These are phyloP conservation scores for Geum urbanum DNA, from an alignment of 306 rosid species.

Conservation along the genomic window DNA sequence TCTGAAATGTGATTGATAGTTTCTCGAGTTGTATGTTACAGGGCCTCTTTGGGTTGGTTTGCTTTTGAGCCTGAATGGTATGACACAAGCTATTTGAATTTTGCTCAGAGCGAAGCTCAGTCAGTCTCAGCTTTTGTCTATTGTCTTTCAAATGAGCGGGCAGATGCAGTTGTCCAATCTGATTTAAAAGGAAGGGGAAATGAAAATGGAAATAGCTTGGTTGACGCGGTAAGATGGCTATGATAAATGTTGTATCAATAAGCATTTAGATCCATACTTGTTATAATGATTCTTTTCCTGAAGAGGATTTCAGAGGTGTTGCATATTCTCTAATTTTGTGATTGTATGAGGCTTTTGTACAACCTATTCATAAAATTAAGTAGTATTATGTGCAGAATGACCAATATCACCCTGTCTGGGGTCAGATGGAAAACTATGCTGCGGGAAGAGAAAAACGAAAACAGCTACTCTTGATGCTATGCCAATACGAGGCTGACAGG, in stretches of 20 bases:
- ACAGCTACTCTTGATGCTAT: constrained; percentile 79
- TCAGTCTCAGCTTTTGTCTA: constrained; percentile 81
- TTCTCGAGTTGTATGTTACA: constrained; percentile 38
- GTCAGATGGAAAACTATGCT: constrained; percentile 83
- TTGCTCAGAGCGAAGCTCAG: constrained; percentile 90
- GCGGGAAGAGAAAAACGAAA: constrained; percentile 80
- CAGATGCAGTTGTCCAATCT: constrained; percentile 45
- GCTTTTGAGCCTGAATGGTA: constrained; percentile 81
- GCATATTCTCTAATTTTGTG: constrained; percentile 5
- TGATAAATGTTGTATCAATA: constrained; percentile 3
- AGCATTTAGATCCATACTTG: constrained; percentile 13
- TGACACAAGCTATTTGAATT: constrained; percentile 66
- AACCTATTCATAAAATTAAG: constrained; percentile 20
- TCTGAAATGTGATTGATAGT: constrained; percentile 27
- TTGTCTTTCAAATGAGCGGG: constrained; percentile 69
- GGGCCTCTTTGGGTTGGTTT: constrained; percentile 96
- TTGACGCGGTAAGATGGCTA: constrained; percentile 61
- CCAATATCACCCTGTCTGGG: constrained; percentile 93
- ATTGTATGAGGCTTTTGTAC: constrained; percentile 22
- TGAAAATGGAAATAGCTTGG: constrained; percentile 59
- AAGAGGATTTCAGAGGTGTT: constrained; percentile 1
- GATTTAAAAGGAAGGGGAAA: constrained; percentile 67
- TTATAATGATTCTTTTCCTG: constrained; percentile 16
- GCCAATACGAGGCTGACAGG: constrained; percentile 97
- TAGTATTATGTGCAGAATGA: constrained; percentile 48